Evolutionary conservation across 2,329 filamentous ascomycete species (phyloP).

Genomic region (Fusarium tanahbumbuense): DNA sequence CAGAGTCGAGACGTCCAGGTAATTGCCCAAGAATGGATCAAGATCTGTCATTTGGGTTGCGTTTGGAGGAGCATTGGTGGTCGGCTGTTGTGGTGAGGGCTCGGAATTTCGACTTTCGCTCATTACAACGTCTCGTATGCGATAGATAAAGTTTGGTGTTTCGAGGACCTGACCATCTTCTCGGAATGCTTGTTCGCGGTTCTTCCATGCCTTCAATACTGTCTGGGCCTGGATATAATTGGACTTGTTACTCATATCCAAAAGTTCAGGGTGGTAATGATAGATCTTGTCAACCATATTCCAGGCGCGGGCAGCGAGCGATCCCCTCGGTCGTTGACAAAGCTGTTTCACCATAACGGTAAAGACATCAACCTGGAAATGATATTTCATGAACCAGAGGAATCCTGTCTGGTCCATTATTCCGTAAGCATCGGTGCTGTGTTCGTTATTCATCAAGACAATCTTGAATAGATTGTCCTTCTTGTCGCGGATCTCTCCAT

Average conservation of each 20-base stretch:
- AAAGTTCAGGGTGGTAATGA: conserved; percentile 62
- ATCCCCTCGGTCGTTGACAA: conserved; percentile 60
- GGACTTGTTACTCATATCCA: conserved; percentile 60
- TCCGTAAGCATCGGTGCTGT: conserved; percentile 59
- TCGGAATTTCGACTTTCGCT: conserved; percentile 51
- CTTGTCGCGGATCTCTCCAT: conserved; percentile 58
- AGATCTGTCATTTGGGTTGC: conserved; percentile 48
- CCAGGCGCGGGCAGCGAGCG: conserved; percentile 67
- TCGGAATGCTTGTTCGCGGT: conserved; percentile 58
- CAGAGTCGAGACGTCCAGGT: conserved; percentile 57
- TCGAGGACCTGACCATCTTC: conserved; percentile 54
- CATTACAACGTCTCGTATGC: conserved; percentile 58
- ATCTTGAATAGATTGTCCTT: conserved; percentile 68
- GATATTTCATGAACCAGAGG: conserved; percentile 65
- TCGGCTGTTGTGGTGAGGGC: conserved; percentile 40
- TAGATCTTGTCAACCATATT: conserved; percentile 60
- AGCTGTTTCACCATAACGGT: conserved; percentile 67
- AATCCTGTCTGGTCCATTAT: conserved; percentile 60
- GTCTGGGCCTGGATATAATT: conserved; percentile 60
- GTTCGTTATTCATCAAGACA: conserved; percentile 61
- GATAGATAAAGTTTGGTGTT: conserved; percentile 59
- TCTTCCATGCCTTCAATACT: conserved; percentile 64
- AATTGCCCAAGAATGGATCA: conserved; percentile 59
- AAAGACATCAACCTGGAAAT: conserved; percentile 69
- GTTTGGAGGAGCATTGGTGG: conserved; percentile 45